A percentile compares a stretch with the other conserved stretches of the same genome.
Evolutionary conservation across 139 green algal genomes (phyloP).

Genomic region (Haematococcus lacustris): DNA sequence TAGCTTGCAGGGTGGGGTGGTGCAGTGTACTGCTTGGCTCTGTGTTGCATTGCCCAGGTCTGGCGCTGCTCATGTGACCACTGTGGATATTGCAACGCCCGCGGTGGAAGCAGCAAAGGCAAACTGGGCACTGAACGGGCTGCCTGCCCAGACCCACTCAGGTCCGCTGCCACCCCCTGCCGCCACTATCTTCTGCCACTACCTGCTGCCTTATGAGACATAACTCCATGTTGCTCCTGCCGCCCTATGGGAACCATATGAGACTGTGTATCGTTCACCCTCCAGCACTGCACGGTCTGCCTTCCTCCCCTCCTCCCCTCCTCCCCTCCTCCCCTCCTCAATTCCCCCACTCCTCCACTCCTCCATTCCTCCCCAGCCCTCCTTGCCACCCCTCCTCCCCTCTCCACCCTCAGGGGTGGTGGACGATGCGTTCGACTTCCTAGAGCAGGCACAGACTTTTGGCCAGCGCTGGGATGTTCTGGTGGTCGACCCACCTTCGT

Average conservation of each 20-base stretch:
- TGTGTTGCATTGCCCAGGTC: neutral
- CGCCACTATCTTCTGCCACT: neutral
- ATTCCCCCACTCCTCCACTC: too few species aligned
- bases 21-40: neutral
- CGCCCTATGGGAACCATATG: neutral
- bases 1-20: too few species aligned
- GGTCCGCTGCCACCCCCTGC: neutral
- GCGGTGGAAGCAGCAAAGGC: constrained; percentile 18
- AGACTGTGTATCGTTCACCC: neutral
- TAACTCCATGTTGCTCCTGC: neutral
- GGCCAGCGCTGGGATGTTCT: constrained; percentile 14
- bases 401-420: neutral
- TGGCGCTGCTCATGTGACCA: constrained; percentile 26
- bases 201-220: neutral
- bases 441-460: constrained; percentile 23
- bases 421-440: constrained; percentile 42
- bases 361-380: too few species aligned
- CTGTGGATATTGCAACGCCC: constrained; percentile 35
- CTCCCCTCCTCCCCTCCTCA: too few species aligned
- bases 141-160: constrained; percentile 16
- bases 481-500: constrained; percentile 24
- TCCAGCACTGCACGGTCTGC: too few species aligned
- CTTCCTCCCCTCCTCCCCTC: too few species aligned
- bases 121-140: constrained; percentile 48
- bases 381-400: neutral